Base-by-base conservation (phyloP, 2,329 filamentous ascomycete species). In the Ambrosiella beaveri region DNA sequence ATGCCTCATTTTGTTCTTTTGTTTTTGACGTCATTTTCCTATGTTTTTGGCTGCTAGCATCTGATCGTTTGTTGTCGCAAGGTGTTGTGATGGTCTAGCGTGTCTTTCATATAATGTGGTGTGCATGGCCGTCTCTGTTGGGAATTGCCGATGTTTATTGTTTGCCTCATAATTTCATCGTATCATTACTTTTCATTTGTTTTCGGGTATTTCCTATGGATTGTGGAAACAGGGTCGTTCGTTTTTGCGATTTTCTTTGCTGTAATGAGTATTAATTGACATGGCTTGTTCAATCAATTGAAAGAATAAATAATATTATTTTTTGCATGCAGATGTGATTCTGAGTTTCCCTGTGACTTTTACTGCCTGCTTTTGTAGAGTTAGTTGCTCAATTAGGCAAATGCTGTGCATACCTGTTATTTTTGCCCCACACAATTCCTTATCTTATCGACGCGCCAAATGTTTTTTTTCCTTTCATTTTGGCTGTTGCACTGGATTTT, bases 1-100 rank as follows among this genome's bases (percentile, higher is more conserved):
- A 57, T 39, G 35, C 8, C 17, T 49, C 39, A 19, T 2, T 51
- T 56, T 54, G n/a, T 61, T 17, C 49, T 15, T 38, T 38, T 59
- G 37, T 41, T 52, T 44, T 56, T 13, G 36, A 19, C 40, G 11
- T 54, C 37, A 6, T 41, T 41, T 39, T 40, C 41, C 37, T 41
- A 5, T 41, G 12, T 40, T 41, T 54, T 39, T 54, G 19, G 40
- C 35, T 40, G n/a, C 15, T 39, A 41, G 6, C 7, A n/a, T 53
- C 17, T 53, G 27, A 35, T 51, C 9, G 27, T 51, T 27, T 35
- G n/a, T 51, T 51, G 15, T 51, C 19, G 9, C 27, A 27, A 27
- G 8, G 17, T 27, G 6, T 27, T 51, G 13, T 51, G 17, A 35
- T 51, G 47, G 12, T 2, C 36, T 9, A 19, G 17, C 19, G 47